A percentile compares a stretch with the other conserved stretches of the same genome.
phyloP scores from a whole-genome alignment of 192 early-diverging fungal genomes.

The Chytriomyces sp. region DNA sequence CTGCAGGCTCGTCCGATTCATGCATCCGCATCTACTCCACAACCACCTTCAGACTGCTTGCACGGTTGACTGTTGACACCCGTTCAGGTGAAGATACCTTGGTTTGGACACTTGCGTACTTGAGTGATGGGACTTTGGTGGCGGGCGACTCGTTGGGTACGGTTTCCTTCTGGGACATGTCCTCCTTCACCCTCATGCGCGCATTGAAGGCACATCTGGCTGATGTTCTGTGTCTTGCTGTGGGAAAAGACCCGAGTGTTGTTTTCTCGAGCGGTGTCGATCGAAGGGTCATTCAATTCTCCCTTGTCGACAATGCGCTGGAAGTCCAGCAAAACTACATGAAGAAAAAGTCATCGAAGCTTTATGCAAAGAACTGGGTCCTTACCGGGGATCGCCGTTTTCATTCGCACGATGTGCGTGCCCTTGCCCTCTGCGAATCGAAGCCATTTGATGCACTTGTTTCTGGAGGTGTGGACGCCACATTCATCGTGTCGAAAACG shows the following conservation, averaged over 20 bases:
- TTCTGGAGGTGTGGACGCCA: slow-evolving; percentile 70
- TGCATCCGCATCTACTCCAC: slow-evolving; percentile 61
- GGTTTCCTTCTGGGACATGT: slow-evolving; percentile 87
- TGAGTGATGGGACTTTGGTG: slow-evolving; percentile 72
- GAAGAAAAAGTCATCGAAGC: not conserved
- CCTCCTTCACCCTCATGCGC: slow-evolving; percentile 69
- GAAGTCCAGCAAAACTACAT: slow-evolving; percentile 24
- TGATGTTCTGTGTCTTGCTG: slow-evolving; percentile 85
- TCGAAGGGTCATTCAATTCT: slow-evolving; percentile 79
- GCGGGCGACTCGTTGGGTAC: slow-evolving; percentile 90
- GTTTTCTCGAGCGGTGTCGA: slow-evolving; percentile 93
- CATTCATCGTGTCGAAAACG: slow-evolving; percentile 46
- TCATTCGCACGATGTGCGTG: slow-evolving; percentile 94
- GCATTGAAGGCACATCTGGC: slow-evolving; percentile 78
- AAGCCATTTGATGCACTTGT: slow-evolving; percentile 72
- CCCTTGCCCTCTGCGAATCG: slow-evolving; percentile 78
- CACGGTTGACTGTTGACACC: slow-evolving; percentile 80
- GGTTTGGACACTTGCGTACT: slow-evolving; percentile 78
- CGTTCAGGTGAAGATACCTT: slow-evolving; percentile 70
- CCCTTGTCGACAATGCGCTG: slow-evolving; percentile 46
- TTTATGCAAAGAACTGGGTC: slow-evolving; percentile 66
- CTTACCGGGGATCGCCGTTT: slow-evolving; percentile 83
- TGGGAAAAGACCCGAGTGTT: slow-evolving; percentile 61
- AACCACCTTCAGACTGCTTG: slow-evolving; percentile 45
- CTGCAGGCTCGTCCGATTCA: slow-evolving; percentile 84